These are phyloP conservation scores for Talaromyces islandicus DNA, from an alignment of 2,329 filamentous ascomycete species.

Conservation along the genomic window DNA sequence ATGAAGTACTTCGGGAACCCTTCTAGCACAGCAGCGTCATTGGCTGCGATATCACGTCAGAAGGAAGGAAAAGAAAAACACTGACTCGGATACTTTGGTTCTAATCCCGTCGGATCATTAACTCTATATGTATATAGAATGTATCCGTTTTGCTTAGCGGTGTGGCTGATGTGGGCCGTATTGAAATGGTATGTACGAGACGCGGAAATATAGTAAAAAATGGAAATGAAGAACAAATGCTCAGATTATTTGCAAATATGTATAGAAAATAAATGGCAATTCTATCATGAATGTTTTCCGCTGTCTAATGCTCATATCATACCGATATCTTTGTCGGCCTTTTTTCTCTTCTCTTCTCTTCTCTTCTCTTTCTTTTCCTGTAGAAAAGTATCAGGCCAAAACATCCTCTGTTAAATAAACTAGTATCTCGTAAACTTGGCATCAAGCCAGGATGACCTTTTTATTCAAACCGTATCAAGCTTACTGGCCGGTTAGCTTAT, in stretches of 20 bases:
- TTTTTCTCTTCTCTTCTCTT: no score
- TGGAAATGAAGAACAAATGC: not conserved
- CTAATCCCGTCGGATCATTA: not conserved
- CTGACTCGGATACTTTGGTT: not conserved
- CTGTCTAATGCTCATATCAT: not conserved
- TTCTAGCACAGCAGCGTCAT: not conserved
- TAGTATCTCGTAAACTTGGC: not conserved
- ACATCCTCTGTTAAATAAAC: not conserved
- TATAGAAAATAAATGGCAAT: not conserved
- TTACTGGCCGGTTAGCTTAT: slow-evolving; percentile 10
- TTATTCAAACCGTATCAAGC: not conserved
- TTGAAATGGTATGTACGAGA: not conserved
- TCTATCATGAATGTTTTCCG: not conserved
- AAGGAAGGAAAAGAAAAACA: not conserved
- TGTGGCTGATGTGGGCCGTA: not conserved
- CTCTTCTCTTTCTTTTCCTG: not conserved
- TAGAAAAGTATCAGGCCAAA: not conserved
- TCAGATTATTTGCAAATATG: not conserved
- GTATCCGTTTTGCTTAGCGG: no score
- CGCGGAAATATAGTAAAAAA: not conserved
- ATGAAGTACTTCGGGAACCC: not conserved
- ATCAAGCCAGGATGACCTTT: not conserved
- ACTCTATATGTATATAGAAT: no score
- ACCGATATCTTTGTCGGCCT: not conserved
- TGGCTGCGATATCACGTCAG: not conserved